Evolutionary conservation across 176 grass and related monocot species (phyloP).

Genomic region (Oryza coarctata): DNA sequence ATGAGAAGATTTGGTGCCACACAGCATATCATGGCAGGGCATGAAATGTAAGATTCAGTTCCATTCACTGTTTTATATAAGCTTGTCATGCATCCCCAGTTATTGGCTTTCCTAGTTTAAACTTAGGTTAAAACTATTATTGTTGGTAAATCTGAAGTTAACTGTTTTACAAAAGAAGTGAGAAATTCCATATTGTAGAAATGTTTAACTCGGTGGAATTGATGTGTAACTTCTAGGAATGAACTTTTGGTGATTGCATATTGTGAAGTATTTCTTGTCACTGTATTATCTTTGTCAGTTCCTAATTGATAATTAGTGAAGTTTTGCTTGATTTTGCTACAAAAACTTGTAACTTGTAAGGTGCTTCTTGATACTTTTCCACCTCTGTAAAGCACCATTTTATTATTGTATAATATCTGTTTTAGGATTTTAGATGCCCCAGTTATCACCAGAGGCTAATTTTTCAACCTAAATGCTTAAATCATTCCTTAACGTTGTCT

Average conservation of each 20-base stretch:
- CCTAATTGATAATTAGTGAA: neutral
- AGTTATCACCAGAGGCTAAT: neutral
- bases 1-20: constrained; percentile 71
- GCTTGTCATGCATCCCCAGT: neutral
- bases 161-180: constrained; percentile 2
- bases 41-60: constrained; percentile 81
- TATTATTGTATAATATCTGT: neutral
- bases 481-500: no score
- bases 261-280: neutral
- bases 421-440: neutral
- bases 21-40: constrained; percentile 96
- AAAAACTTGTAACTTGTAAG: neutral
- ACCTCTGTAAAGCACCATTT: neutral
- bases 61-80: constrained; percentile 10
- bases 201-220: neutral
- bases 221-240: neutral
- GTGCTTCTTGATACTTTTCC: neutral
- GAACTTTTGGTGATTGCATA: neutral
- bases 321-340: neutral
- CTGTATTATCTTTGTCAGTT: neutral
- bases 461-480: no score
- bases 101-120: constrained; percentile 14
- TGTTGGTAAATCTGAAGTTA: neutral
- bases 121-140: neutral
- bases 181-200: neutral